Evolutionary conservation across 2,329 filamentous ascomycete species (phyloP).

Genomic region (Colletotrichum spaethianum): DNA sequence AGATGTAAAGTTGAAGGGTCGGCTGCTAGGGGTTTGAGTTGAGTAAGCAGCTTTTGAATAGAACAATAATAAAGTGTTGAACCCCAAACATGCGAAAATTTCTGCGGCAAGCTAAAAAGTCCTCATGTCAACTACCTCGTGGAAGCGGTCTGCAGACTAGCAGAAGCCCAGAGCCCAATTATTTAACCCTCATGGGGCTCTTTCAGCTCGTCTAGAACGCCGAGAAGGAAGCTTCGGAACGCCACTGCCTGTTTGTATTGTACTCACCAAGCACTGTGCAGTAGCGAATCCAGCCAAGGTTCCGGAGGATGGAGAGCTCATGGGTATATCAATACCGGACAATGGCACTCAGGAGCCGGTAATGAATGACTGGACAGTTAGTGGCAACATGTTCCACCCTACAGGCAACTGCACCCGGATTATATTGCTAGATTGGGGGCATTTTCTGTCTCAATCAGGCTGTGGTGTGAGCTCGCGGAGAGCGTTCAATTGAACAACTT

Average conservation of each 20-base stretch:
- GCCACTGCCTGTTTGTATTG: background rate
- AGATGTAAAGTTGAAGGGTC: background rate
- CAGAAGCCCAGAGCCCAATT: background rate
- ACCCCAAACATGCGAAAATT: background rate
- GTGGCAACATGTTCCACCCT: background rate
- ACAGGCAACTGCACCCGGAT: background rate
- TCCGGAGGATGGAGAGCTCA: background rate
- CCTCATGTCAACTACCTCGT: background rate
- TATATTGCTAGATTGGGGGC: background rate
- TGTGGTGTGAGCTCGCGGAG: background rate
- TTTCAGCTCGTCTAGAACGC: constrained; percentile 1
- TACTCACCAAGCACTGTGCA: background rate
- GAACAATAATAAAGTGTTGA: no score
- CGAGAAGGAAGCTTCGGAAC: background rate
- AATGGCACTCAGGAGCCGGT: constrained; percentile 1
- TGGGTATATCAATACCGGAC: background rate
- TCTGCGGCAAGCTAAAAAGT: background rate
- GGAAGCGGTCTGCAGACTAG: background rate
- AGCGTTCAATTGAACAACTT: background rate
- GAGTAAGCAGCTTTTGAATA: background rate
- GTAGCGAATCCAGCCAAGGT: background rate
- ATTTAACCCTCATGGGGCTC: background rate
- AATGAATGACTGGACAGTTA: background rate
- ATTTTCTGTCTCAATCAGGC: background rate
- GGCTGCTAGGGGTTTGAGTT: background rate